Evolutionary conservation across 2,329 filamentous ascomycete species (phyloP), one percentile per base, ranked within the genome.

Genomic region (Clarireedia sp.): DNA sequence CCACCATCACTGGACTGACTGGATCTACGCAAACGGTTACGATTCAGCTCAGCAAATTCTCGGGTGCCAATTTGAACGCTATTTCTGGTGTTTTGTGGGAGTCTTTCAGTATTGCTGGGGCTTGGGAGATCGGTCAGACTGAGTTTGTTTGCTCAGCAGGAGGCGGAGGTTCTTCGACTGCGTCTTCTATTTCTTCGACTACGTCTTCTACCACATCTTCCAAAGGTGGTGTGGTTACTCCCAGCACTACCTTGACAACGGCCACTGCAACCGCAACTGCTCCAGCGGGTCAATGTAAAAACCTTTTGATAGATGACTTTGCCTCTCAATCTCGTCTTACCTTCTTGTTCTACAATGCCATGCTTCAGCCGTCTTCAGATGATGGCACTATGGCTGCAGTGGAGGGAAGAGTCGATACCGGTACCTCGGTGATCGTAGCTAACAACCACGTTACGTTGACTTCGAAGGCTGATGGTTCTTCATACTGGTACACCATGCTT

Each of bases 301-400:
- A 70, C 37, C 67, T 79, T 6, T 64, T 80, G 24, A 73, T 83
- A 53, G 81, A 84, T 59, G 81, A 84, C 69, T 84, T 78, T 75
- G 73, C 73, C 53, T 83, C 80, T 8, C 81, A 84, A 64, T 83
- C 80, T 5, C 78, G 80, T 29, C 67, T 83, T 51, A 81, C 78
- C 1, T 84, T 84, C 67, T 68, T 84, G 16, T 78, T 72, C 63
- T 83, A 83, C 71, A 84, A 84, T 63, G 73, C 80, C 38, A 70
- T 83, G 69, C 69, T 77, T 2, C 70, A 77, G 59, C 72, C 80
- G 3, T 77, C 77, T 5, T 80, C 78, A 36, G 78, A 82, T 59
- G 81, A 83, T 64, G 75, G 69, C 2, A 77, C 77, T 6, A 81
- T 83, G 77, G 51, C 49, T 23, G 43, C 64, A 5, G 59, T 67